phyloP scores from a whole-genome alignment of 2,329 filamentous ascomycete species.

The Zymoseptoria pseudotritici region DNA sequence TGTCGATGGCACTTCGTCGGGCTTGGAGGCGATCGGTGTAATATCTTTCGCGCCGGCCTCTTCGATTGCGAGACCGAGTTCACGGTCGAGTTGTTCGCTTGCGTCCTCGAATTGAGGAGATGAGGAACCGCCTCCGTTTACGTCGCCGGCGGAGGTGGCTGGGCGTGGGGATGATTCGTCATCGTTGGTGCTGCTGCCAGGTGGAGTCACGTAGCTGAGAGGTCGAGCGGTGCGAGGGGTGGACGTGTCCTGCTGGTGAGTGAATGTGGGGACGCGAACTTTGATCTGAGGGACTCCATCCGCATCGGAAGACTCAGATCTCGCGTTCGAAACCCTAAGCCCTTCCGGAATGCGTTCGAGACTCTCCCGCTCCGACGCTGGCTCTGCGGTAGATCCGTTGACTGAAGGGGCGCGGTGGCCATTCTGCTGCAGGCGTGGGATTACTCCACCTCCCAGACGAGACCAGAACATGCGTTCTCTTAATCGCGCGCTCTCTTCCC shows the following conservation, averaged over 20 bases:
- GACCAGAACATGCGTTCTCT: conserved; percentile 98
- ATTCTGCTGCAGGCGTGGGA: conserved; percentile 50
- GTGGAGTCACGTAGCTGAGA: conserved; percentile 4
- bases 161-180: not conserved
- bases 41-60: not conserved
- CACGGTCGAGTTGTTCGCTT: conserved; percentile 8
- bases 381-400: conserved; percentile 6
- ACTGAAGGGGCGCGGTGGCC: conserved; percentile 9
- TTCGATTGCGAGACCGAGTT: not conserved
- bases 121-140: conserved; percentile 5
- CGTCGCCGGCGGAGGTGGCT: not conserved
- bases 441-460: conserved; percentile 80
- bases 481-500: conserved; percentile 87
- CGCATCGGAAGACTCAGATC: conserved; percentile 4
- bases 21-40: not conserved
- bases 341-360: conserved; percentile 19
- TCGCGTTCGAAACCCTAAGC: not conserved
- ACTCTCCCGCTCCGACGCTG: conserved; percentile 7
- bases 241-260: conserved; percentile 3
- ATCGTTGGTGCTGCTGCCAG: not conserved
- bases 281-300: not conserved
- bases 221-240: not conserved
- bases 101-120: conserved; percentile 17
- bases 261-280: not conserved
- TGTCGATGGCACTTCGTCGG: not conserved